phyloP scores from a whole-genome alignment of 352 stramenopile genomes.

The Phytopythium helicoides region DNA sequence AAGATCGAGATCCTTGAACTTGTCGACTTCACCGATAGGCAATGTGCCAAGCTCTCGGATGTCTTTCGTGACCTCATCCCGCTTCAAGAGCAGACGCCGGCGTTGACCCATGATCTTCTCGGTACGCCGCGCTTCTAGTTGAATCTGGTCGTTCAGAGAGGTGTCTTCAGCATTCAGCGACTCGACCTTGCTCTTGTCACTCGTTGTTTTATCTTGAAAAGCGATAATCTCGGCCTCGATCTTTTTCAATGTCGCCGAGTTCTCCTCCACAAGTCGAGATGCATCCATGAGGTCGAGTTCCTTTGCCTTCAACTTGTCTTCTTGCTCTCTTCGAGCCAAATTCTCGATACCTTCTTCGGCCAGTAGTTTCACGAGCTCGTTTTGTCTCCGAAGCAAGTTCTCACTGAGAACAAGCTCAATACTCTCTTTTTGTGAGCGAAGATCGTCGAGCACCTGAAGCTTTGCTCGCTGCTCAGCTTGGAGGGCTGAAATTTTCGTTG shows the following conservation, averaged over 20 bases:
- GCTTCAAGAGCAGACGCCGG: conserved; percentile 79
- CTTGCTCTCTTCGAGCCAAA: conserved; percentile 53
- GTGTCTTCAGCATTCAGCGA: conserved; percentile 56
- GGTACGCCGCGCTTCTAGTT: conserved; percentile 69
- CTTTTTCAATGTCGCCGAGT: conserved; percentile 53
- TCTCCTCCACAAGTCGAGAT: conserved; percentile 61
- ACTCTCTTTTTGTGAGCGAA: conserved; percentile 84
- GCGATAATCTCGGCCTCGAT: conserved; percentile 55
- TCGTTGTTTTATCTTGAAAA: conserved; percentile 50
- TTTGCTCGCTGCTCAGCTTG: conserved; percentile 88
- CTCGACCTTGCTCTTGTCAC: conserved; percentile 46
- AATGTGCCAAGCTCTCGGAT: conserved; percentile 98
- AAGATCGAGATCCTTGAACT: conserved; percentile 88
- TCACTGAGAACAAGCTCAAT: conserved; percentile 90
- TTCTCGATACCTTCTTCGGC: conserved; percentile 59
- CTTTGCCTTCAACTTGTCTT: conserved; percentile 84
- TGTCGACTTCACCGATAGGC: conserved; percentile 91
- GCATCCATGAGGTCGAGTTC: conserved; percentile 89
- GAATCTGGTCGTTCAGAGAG: conserved; percentile 77
- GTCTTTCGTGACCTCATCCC: conserved; percentile 94
- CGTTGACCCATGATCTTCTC: conserved; percentile 86
- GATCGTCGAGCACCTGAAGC: conserved; percentile 79
- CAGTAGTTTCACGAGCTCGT: conserved; percentile 59
- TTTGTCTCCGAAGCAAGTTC: conserved; percentile 89
- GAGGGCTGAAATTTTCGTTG: conserved; percentile 66